Evolutionary conservation across 2,329 filamentous ascomycete genomes (phyloP).

Genomic region (Cadophora gregata): DNA sequence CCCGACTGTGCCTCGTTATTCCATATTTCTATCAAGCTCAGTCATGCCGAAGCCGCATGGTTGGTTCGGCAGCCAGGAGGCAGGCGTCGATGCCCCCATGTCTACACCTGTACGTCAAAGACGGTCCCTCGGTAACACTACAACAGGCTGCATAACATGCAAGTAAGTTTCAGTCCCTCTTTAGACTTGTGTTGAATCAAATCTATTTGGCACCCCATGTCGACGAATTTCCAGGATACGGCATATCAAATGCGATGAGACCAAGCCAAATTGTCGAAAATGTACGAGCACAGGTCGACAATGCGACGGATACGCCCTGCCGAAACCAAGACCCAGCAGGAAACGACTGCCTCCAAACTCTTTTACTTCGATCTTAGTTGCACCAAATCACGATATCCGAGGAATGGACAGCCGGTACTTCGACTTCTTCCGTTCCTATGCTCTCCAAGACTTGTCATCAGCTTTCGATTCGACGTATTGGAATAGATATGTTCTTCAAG

Average conservation of each 20-base stretch:
- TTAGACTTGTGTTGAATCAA: too few relatives aligned
- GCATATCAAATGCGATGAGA: background rate
- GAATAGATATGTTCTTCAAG: slow-evolving; percentile 2
- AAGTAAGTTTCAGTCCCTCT: background rate
- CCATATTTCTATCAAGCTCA: background rate
- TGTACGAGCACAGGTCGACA: background rate
- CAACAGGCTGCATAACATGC: slow-evolving; percentile 1
- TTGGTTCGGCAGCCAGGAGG: background rate
- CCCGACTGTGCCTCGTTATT: background rate
- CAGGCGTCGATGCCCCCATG: background rate
- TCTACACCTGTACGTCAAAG: background rate
- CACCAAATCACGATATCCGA: background rate
- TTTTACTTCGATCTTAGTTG: background rate
- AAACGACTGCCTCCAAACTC: background rate
- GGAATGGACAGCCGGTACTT: slow-evolving; percentile 1
- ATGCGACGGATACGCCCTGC: background rate
- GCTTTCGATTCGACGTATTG: slow-evolving; percentile 6
- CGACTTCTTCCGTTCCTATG: background rate
- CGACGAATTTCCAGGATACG: background rate
- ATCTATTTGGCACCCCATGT: background rate
- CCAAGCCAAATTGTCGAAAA: background rate
- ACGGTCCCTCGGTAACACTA: background rate
- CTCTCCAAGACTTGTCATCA: background rate
- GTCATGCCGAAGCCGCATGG: background rate
- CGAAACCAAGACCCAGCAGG: background rate